A percentile compares a stretch with the other conserved stretches of the same genome.
phyloP scores from a whole-genome alignment of 805 yeast genomes.

The Cyberlindnera meyerae region DNA sequence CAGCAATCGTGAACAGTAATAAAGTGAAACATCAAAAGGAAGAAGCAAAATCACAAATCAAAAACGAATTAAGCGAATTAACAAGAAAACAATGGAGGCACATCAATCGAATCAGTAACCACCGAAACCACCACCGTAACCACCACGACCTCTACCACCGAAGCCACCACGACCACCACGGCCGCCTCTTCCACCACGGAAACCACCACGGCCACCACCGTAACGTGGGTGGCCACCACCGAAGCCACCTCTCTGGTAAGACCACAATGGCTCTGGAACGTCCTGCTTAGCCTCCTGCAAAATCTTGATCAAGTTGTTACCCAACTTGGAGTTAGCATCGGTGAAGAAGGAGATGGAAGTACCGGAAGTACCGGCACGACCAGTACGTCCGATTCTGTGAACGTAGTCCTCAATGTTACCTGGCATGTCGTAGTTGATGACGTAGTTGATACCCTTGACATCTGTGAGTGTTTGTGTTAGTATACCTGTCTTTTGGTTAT shows the following conservation, averaged over 20 bases:
- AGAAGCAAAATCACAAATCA: neutral
- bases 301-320: constrained; percentile 84
- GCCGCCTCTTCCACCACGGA: constrained; percentile 34
- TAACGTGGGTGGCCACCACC: constrained; percentile 52
- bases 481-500: too few species aligned
- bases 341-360: constrained; percentile 95
- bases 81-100: too few species aligned
- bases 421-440: constrained; percentile 96
- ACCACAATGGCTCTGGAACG: constrained; percentile 73
- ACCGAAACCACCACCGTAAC: constrained; percentile 13
- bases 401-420: constrained; percentile 97
- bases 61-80: neutral
- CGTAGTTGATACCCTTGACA: constrained; percentile 94
- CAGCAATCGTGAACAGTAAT: neutral
- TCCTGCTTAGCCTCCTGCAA: constrained; percentile 94
- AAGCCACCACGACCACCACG: constrained; percentile 17
- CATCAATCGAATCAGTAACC: constrained; percentile 3
- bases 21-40: too few species aligned
- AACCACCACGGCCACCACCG: constrained; percentile 36
- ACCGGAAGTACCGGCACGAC: constrained; percentile 97
- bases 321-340: constrained; percentile 78
- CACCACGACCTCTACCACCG: constrained; percentile 16
- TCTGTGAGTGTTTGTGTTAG: constrained; percentile 46
- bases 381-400: constrained; percentile 94
- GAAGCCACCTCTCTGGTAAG: constrained; percentile 70